Percentiles rank a stretch among this genome's conserved stretches.
Conservation (phyloP, 805 yeast genomes). For the Barnettozyma siamensis region DNA sequence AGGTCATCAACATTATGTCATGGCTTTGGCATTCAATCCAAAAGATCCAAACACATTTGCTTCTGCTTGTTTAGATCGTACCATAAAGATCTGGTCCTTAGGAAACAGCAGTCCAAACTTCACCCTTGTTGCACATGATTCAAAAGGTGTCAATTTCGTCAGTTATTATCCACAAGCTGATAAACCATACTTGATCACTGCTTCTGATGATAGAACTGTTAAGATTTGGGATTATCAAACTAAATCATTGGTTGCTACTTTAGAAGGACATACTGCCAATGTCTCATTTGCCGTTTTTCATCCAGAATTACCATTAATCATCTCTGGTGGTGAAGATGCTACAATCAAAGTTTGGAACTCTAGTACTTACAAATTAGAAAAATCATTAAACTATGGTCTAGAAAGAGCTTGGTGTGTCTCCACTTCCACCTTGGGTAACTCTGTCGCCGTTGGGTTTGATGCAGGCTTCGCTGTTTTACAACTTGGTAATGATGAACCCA, state of each 20-base stretch:
- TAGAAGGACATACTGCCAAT: slow-evolving; percentile 90
- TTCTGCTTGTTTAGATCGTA: slow-evolving; percentile 91
- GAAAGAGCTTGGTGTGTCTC: slow-evolving; percentile 97
- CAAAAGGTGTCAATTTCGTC: slow-evolving; percentile 91
- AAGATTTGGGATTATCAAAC: slow-evolving; percentile 97
- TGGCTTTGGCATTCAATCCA: slow-evolving; percentile 93
- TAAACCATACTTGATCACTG: slow-evolving; percentile 89
- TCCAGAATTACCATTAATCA: slow-evolving; percentile 91
- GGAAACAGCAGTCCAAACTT: slow-evolving; percentile 86
- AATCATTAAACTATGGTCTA: slow-evolving; percentile 82
- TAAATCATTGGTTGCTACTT: slow-evolving; percentile 87
- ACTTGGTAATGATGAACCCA: slow-evolving; percentile 91
- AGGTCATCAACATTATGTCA: slow-evolving; percentile 94
- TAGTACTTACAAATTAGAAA: slow-evolving; percentile 88
- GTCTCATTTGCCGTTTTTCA: slow-evolving; percentile 97
- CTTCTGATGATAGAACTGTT: slow-evolving; percentile 86
- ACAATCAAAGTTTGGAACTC: slow-evolving; percentile 94
- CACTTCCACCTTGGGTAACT: slow-evolving; percentile 61
- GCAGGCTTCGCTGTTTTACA: slow-evolving; percentile 87
- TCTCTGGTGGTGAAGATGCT: slow-evolving; percentile 96
- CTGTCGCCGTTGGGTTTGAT: slow-evolving; percentile 90
- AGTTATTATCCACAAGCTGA: slow-evolving; percentile 97
- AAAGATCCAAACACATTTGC: slow-evolving; percentile 98
- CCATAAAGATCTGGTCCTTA: slow-evolving; percentile 94
- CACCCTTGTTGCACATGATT: slow-evolving; percentile 85